A percentile compares a stretch with the other conserved stretches of the same genome.
phyloP scores from a whole-genome alignment of 345 rosid genomes.

The Populus simonii region DNA sequence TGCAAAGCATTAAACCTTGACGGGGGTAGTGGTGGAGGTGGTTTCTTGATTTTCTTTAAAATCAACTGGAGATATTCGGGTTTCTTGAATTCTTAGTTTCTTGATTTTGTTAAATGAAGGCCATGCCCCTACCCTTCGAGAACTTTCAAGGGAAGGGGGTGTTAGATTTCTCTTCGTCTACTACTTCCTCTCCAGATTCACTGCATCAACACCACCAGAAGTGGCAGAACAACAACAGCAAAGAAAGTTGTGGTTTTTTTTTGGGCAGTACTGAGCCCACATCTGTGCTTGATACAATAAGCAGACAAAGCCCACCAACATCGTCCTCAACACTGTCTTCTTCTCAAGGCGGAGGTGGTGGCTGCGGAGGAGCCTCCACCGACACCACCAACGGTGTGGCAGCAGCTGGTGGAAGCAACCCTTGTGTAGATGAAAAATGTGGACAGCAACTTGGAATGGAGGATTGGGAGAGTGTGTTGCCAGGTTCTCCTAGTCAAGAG shows the following conservation, averaged over 20 bases:
- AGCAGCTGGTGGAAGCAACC: conserved; percentile 27
- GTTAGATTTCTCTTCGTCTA: conserved; percentile 20
- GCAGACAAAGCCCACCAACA: conserved; percentile 55
- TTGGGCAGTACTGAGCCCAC: conserved; percentile 55
- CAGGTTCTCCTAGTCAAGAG: conserved; percentile 60
- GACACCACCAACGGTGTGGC: conserved; percentile 32
- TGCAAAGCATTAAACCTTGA: not conserved
- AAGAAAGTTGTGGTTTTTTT: conserved; percentile 35
- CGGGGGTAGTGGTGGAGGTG: not conserved
- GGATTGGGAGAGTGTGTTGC: conserved; percentile 65
- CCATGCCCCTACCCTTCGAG: conserved; percentile 80
- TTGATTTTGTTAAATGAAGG: conserved; percentile 49
- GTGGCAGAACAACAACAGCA: conserved; percentile 24
- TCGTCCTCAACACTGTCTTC: conserved; percentile 80
- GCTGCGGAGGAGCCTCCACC: conserved; percentile 39
- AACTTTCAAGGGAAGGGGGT: conserved; percentile 77
- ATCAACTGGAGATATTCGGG: conserved; percentile 32
- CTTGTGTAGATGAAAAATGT: conserved; percentile 51
- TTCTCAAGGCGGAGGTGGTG: conserved; percentile 49
- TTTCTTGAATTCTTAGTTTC: conserved; percentile 1
- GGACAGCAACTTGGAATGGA: conserved; percentile 43
- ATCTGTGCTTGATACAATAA: conserved; percentile 55
- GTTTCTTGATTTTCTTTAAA: not conserved
- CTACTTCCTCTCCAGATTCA: conserved; percentile 25
- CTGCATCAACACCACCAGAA: conserved; percentile 22